Evolutionary conservation across 2,329 filamentous ascomycete genomes (phyloP).

Genomic region (Penicillium digitatum): DNA sequence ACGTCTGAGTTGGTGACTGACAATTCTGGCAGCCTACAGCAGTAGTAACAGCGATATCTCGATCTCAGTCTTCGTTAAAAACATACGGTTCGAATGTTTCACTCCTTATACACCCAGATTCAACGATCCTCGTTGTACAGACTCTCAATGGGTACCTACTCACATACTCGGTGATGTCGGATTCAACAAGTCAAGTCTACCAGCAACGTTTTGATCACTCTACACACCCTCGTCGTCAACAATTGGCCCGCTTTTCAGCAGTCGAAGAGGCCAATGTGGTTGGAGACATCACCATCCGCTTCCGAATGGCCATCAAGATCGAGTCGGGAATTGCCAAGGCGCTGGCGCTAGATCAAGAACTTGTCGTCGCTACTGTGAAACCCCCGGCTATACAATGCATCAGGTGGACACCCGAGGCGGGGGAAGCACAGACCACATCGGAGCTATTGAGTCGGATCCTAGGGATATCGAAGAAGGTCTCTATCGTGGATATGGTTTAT

Average conservation of each 20-base stretch:
- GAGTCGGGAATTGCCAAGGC: constrained; percentile 90
- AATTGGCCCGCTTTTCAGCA: constrained; percentile 54
- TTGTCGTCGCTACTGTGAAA: constrained; percentile 85
- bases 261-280: constrained; percentile 79
- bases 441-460: constrained; percentile 83
- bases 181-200: constrained; percentile 78
- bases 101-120: constrained; percentile 83
- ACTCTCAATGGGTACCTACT: constrained; percentile 84
- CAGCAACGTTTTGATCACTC: constrained; percentile 66
- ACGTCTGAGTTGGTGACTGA: constrained; percentile 22
- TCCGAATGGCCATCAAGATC: constrained; percentile 96
- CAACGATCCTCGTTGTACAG: constrained; percentile 84
- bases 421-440: constrained; percentile 80
- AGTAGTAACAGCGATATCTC: constrained; percentile 76
- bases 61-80: constrained; percentile 72
- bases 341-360: constrained; percentile 83
- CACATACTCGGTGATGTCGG: constrained; percentile 86
- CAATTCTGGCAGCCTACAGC: constrained; percentile 66
- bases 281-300: constrained; percentile 81
- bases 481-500: constrained; percentile 79
- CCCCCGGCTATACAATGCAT: constrained; percentile 97
- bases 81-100: constrained; percentile 83
- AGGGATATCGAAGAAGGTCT: constrained; percentile 75
- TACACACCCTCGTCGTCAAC: constrained; percentile 44
- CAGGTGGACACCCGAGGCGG: constrained; percentile 80